phyloP scores from a whole-genome alignment of 306 rosid species.

The Senna tora region DNA sequence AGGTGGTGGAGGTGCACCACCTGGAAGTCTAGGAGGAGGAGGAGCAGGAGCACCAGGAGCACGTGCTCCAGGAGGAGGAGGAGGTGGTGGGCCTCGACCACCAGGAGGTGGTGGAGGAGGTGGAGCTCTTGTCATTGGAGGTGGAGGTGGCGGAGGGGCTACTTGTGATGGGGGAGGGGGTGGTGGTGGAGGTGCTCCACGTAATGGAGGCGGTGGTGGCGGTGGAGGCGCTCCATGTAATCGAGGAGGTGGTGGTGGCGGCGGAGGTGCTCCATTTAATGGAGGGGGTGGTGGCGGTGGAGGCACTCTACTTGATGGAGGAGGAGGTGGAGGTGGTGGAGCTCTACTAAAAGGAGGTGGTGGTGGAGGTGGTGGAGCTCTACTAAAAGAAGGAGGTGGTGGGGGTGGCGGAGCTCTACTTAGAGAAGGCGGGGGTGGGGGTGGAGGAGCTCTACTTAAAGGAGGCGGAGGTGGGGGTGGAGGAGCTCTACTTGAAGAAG shows the following conservation, averaged over 20 bases:
- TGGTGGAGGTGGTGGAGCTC: conserved; percentile 29
- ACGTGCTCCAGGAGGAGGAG: conserved; percentile 39
- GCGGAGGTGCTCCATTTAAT: conserved; percentile 4
- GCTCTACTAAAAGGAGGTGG: conserved; percentile 21
- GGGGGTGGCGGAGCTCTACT: conserved; percentile 31
- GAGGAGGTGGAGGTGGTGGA: conserved; percentile 41
- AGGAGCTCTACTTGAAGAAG: conserved; percentile 21
- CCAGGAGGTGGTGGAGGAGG: conserved; percentile 29
- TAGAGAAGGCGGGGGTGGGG: conserved; percentile 30
- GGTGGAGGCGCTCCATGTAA: conserved; percentile 24
- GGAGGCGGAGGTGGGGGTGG: conserved; percentile 38
- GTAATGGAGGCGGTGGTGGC: conserved; percentile 34
- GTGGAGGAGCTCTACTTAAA: background rate
- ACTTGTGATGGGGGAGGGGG: conserved; percentile 44
- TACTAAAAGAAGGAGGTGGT: conserved; percentile 24
- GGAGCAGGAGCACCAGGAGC: conserved; percentile 57
- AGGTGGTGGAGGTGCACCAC: conserved; percentile 64
- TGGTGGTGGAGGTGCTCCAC: conserved; percentile 32
- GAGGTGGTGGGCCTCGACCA: conserved; percentile 41
- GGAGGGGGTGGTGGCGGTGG: conserved; percentile 35
- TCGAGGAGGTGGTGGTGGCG: conserved; percentile 35
- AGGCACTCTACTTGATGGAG: conserved; percentile 38
- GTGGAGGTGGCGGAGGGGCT: conserved; percentile 44
- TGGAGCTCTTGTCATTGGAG: background rate
- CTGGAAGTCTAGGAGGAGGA: conserved; percentile 67